These are phyloP conservation scores for Chrysanthemum makinoi DNA, from an alignment of 129 eudicot species.

Conservation along the genomic window DNA sequence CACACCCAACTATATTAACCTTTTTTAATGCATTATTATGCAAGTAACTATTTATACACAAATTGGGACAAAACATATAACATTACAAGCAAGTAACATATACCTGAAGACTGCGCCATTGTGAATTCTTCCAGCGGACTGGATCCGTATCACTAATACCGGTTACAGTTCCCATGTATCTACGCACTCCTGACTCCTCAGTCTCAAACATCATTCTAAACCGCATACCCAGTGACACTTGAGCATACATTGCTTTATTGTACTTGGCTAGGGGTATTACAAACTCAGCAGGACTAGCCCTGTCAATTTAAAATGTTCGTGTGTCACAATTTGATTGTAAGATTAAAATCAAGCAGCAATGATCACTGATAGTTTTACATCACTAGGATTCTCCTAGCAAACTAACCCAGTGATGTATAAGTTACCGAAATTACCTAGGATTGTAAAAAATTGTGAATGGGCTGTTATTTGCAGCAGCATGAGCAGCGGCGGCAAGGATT, in stretches of 20 bases:
- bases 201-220: conserved; percentile 98
- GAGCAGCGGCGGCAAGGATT: conserved; percentile 97
- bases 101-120: conserved; percentile 93
- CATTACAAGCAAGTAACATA: not conserved
- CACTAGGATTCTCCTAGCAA: too few relatives aligned
- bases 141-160: conserved; percentile 83
- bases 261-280: conserved; percentile 90
- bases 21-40: not conserved
- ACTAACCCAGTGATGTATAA: too few relatives aligned
- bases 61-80: not conserved
- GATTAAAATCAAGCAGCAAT: not conserved
- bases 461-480: conserved; percentile 94
- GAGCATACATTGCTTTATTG: conserved; percentile 88
- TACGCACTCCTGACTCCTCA: conserved; percentile 84
- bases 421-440: conserved; percentile 59
- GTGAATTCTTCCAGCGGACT: conserved; percentile 76
- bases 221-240: conserved; percentile 86
- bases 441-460: conserved; percentile 92
- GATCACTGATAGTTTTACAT: too few relatives aligned
- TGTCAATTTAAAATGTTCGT: conserved; percentile 19
- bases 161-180: conserved; percentile 91
- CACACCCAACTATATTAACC: too few relatives aligned
- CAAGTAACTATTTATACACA: not conserved
- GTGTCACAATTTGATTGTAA: not conserved
- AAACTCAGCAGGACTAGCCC: conserved; percentile 95